Evolutionary conservation across 2,329 filamentous ascomycete species (phyloP).

Genomic region (Colletotrichum sp.): DNA sequence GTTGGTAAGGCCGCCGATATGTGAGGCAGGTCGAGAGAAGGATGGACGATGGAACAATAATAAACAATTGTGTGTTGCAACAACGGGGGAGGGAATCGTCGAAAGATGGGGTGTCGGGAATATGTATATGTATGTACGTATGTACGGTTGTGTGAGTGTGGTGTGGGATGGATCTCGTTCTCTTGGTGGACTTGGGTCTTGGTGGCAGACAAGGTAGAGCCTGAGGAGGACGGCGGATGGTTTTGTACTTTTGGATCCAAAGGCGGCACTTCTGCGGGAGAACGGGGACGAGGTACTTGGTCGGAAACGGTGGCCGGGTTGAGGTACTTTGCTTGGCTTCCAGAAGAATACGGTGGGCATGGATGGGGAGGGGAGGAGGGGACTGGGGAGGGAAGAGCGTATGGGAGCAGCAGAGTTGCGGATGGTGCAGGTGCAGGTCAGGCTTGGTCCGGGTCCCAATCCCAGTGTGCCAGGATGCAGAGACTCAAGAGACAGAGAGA

Average conservation of each 20-base stretch:
- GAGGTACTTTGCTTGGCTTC: slow-evolving; percentile 22
- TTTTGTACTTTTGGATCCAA: slow-evolving; percentile 20
- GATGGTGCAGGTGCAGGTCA: slow-evolving; percentile 8
- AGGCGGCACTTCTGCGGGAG: slow-evolving; percentile 17
- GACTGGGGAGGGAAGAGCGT: background rate
- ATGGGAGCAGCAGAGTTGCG: background rate
- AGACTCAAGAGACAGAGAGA: background rate
- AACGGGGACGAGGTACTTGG: slow-evolving; percentile 16
- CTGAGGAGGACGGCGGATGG: slow-evolving; percentile 3
- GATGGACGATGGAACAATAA: slow-evolving; percentile 22
- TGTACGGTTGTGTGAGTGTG: slow-evolving; percentile 14
- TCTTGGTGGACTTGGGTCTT: background rate
- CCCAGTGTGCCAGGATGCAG: background rate
- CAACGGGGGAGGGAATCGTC: slow-evolving; percentile 7
- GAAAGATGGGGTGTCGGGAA: slow-evolving; percentile 17
- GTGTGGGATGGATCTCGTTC: slow-evolving; percentile 17
- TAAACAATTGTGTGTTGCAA: slow-evolving; percentile 24
- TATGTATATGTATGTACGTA: slow-evolving; percentile 20
- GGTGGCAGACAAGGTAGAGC: slow-evolving; percentile 18
- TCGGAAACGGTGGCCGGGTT: slow-evolving; percentile 14
- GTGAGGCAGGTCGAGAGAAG: background rate
- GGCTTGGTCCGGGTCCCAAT: slow-evolving; percentile 12
- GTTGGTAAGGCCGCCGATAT: background rate
- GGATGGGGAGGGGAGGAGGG: slow-evolving; percentile 5
- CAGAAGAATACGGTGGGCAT: slow-evolving; percentile 23